Percentiles rank a stretch among this genome's conserved stretches.
Evolutionary conservation across 2,329 filamentous ascomycete genomes (phyloP).

Genomic region (Cytospora chrysosperma): DNA sequence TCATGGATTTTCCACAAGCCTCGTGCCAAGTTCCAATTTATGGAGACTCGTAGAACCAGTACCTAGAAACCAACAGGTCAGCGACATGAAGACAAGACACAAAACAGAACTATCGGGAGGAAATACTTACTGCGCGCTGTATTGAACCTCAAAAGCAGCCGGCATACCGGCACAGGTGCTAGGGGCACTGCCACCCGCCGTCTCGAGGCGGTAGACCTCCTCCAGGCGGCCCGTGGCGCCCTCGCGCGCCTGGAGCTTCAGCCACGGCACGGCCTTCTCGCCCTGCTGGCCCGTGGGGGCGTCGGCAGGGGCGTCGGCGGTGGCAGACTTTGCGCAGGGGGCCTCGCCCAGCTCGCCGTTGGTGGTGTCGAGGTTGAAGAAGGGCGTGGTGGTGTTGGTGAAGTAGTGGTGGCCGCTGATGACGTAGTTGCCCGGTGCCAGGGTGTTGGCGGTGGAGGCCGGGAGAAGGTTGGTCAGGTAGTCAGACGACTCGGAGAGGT

Average conservation of each 20-base stretch:
- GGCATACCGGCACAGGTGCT: slow-evolving; percentile 67
- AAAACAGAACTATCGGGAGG: background rate
- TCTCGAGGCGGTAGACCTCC: slow-evolving; percentile 81
- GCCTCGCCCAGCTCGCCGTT: slow-evolving; percentile 57
- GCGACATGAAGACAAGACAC: background rate
- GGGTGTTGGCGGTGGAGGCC: slow-evolving; percentile 28
- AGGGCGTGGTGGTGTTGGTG: slow-evolving; percentile 65
- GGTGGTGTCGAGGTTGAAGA: slow-evolving; percentile 73
- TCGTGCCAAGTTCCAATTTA: background rate
- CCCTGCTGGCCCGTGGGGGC: slow-evolving; percentile 61
- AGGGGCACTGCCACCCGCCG: slow-evolving; percentile 77
- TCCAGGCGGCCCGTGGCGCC: slow-evolving; percentile 63
- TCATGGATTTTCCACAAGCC: background rate
- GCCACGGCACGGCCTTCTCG: slow-evolving; percentile 74
- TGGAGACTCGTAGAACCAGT: slow-evolving; percentile 38
- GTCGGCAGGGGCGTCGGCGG: slow-evolving; percentile 60
- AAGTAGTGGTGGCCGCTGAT: slow-evolving; percentile 84
- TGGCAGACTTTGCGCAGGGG: slow-evolving; percentile 60
- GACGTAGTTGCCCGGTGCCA: slow-evolving; percentile 59
- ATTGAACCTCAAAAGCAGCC: slow-evolving; percentile 69
- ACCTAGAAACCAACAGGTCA: slow-evolving; percentile 30
- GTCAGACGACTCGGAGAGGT: slow-evolving; percentile 44
- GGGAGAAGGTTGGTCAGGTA: slow-evolving; percentile 23
- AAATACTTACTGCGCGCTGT: slow-evolving; percentile 76
- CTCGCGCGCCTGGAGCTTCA: slow-evolving; percentile 47